Percentiles rank a stretch among this genome's conserved stretches.
Conservation (phyloP, 441 rosid genomes). For the Iberis amara region DNA sequence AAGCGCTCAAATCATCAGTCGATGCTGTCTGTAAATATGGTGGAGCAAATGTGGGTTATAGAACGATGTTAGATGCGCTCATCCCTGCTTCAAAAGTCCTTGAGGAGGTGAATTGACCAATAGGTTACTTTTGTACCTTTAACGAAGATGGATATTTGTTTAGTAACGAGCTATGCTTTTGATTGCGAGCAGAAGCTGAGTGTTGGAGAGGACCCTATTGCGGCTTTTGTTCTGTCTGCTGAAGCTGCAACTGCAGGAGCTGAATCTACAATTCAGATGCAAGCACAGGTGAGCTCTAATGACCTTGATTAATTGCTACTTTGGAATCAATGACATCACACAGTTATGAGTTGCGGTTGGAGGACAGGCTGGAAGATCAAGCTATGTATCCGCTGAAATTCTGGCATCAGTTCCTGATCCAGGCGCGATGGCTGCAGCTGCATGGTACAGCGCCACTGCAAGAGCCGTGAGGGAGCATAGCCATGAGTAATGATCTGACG, state of each 20-base stretch:
- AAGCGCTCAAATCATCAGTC: slow-evolving; percentile 78
- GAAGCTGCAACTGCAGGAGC: slow-evolving; percentile 89
- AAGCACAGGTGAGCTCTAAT: slow-evolving; percentile 59
- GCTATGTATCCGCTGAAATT: slow-evolving; percentile 56
- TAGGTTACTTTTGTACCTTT: background rate
- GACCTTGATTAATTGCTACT: background rate
- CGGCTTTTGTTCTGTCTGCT: slow-evolving; percentile 71
- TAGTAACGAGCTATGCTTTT: slow-evolving; percentile 18
- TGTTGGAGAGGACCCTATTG: slow-evolving; percentile 62
- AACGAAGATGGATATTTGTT: background rate
- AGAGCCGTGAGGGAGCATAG: slow-evolving; percentile 63
- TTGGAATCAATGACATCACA: no score
- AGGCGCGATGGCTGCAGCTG: slow-evolving; percentile 89
- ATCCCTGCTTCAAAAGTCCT: slow-evolving; percentile 86
- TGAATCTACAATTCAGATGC: slow-evolving; percentile 80
- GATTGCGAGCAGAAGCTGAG: slow-evolving; percentile 47
- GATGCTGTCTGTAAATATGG: slow-evolving; percentile 86
- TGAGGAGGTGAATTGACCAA: slow-evolving; percentile 47
- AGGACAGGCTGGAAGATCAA: slow-evolving; percentile 78
- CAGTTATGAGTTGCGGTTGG: no score
- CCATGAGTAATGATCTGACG: no score
- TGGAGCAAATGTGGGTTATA: slow-evolving; percentile 85
- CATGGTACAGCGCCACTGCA: slow-evolving; percentile 90
- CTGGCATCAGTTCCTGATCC: slow-evolving; percentile 85
- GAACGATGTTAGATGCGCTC: slow-evolving; percentile 87